Percentiles rank a stretch among this genome's conserved stretches.
Conservation (phyloP, 148 eudicot species). For the Linanthus parryae region DNA sequence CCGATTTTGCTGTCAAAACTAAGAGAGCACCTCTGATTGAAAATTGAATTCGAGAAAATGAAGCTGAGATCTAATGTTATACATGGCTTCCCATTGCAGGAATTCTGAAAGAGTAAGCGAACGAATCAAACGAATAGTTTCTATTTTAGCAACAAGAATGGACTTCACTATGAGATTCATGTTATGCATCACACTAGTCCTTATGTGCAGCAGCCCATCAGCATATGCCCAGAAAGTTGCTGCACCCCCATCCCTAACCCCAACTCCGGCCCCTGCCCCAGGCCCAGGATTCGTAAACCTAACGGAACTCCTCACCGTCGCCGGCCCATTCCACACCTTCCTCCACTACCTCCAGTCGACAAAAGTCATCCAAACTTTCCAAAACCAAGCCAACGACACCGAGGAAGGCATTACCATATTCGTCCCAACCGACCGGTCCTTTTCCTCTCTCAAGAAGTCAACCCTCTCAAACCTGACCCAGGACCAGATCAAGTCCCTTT, state of each 20-base stretch:
- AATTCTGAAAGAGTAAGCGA: constrained; percentile 13
- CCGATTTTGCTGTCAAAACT: too few species aligned
- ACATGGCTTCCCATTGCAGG: too few species aligned
- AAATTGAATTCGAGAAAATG: too few species aligned
- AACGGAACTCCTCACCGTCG: constrained; percentile 60
- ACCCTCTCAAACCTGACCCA: constrained; percentile 67
- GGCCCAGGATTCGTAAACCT: constrained; percentile 59
- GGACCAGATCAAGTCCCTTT: constrained; percentile 62
- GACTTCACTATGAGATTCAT: constrained; percentile 19
- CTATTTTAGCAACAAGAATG: constrained; percentile 14
- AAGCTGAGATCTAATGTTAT: too few species aligned
- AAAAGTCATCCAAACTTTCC: constrained; percentile 69
- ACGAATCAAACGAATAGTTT: neutral
- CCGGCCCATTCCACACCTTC: constrained; percentile 85
- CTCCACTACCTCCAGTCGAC: constrained; percentile 55
- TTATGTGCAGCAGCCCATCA: constrained; percentile 26
- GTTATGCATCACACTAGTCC: constrained; percentile 22
- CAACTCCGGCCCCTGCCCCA: constrained; percentile 71
- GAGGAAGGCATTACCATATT: constrained; percentile 81
- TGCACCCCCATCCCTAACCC: constrained; percentile 19
- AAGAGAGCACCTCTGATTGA: too few species aligned
- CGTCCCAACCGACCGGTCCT: constrained; percentile 65
- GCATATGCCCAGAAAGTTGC: constrained; percentile 30
- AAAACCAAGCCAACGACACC: constrained; percentile 82
- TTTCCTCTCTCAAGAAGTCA: constrained; percentile 54